Evolutionary conservation across 805 yeast genomes (phyloP).

Genomic region (Cyberlindnera mycetangii): DNA sequence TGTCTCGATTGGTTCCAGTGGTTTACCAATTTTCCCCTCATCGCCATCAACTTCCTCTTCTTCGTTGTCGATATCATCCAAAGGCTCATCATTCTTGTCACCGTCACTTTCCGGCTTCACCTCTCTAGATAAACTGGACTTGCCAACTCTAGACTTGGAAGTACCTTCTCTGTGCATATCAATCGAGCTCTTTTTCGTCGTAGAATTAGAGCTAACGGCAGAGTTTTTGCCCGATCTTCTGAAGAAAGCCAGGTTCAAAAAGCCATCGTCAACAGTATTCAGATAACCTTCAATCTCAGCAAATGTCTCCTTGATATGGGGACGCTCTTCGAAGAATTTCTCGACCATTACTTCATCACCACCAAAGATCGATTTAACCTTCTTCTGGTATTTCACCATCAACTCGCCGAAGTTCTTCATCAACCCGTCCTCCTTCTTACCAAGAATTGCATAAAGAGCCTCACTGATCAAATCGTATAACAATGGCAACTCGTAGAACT

Average conservation of each 20-base stretch:
- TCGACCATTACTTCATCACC: constrained; percentile 26
- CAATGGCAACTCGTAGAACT: constrained; percentile 65
- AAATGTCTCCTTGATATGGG: constrained; percentile 31
- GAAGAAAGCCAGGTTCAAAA: constrained; percentile 51
- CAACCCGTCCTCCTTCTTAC: constrained; percentile 56
- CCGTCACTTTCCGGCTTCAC: constrained; percentile 28
- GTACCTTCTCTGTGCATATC: constrained; percentile 13
- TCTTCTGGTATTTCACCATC: constrained; percentile 25
- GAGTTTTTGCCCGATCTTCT: constrained; percentile 40
- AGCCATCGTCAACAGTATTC: constrained; percentile 64
- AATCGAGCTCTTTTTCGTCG: constrained; percentile 10
- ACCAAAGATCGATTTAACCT: constrained; percentile 22
- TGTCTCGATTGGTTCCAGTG: constrained; percentile 5
- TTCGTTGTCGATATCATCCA: constrained; percentile 14
- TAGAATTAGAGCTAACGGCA: constrained; percentile 15
- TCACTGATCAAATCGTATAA: constrained; percentile 68
- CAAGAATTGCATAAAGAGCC: constrained; percentile 64
- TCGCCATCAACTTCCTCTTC: constrained; percentile 14
- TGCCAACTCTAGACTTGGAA: constrained; percentile 18
- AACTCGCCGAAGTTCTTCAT: constrained; percentile 29
- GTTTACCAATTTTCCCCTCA: not conserved
- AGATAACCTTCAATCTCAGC: constrained; percentile 53
- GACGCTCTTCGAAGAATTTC: constrained; percentile 26
- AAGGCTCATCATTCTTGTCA: constrained; percentile 9
- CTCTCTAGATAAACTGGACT: constrained; percentile 26